Conservation (phyloP, 768 basidiomycete genomes). For the Panellus pusillus region DNA sequence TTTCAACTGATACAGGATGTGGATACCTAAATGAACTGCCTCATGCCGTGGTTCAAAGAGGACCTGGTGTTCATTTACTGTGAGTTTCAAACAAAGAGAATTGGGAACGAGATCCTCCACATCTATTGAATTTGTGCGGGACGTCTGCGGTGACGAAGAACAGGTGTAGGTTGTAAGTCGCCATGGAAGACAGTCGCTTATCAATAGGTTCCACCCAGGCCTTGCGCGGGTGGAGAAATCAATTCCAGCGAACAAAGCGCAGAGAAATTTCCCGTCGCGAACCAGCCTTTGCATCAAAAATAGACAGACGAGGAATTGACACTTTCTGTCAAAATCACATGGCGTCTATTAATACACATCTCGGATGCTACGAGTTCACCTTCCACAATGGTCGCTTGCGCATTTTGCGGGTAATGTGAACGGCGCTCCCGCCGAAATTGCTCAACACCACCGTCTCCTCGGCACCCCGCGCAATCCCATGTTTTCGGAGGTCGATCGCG, state of each 20-base stretch:
- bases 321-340: constrained; percentile 18
- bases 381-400: constrained; percentile 81
- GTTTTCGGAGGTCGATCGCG: constrained; percentile 80
- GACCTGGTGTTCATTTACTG: constrained; percentile 46
- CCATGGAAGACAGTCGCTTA: constrained; percentile 31
- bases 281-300: no score
- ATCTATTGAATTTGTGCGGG: constrained; percentile 68
- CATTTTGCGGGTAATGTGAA: constrained; percentile 86
- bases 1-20: constrained; percentile 30
- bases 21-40: not conserved
- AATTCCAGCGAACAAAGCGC: not conserved
- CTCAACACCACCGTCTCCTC: constrained; percentile 89
- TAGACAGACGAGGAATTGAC: not conserved
- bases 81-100: constrained; percentile 70
- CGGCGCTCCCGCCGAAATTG: constrained; percentile 67
- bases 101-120: constrained; percentile 60
- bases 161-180: constrained; percentile 54
- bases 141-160: constrained; percentile 73
- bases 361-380: constrained; percentile 63
- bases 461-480: constrained; percentile 69
- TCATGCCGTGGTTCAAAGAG: not conserved
- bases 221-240: constrained; percentile 52
- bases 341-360: constrained; percentile 8
- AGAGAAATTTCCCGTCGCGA: no score
- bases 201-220: constrained; percentile 36